phyloP scores from a whole-genome alignment of 2,329 filamentous ascomycete genomes.

The Alternaria triticimaculans region DNA sequence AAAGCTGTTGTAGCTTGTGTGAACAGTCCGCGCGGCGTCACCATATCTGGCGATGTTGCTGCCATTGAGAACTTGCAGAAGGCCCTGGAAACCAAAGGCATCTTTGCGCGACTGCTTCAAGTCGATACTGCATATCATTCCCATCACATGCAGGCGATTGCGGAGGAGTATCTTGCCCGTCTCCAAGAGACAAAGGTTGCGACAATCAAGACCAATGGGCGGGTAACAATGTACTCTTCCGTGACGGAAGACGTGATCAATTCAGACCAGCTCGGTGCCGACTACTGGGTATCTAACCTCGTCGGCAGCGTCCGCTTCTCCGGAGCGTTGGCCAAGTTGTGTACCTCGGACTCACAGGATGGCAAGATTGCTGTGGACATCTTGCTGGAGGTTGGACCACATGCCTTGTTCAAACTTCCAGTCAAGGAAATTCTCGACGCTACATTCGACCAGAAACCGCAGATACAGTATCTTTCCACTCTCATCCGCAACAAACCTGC shows the following conservation, averaged over 20 bases:
- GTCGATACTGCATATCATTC: conserved; percentile 58
- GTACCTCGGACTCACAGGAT: neutral
- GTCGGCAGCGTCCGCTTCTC: conserved; percentile 21
- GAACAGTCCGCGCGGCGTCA: conserved; percentile 54
- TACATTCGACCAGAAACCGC: neutral
- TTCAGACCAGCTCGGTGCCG: conserved; percentile 17
- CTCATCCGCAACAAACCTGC: conserved; percentile 16
- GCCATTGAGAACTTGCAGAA: conserved; percentile 44
- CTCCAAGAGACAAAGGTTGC: conserved; percentile 7
- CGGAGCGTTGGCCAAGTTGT: conserved; percentile 5
- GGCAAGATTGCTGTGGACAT: neutral
- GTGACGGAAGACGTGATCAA: conserved; percentile 16
- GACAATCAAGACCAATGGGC: neutral
- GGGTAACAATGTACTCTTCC: conserved; percentile 19
- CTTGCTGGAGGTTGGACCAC: conserved; percentile 24
- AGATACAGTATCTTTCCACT: conserved; percentile 10
- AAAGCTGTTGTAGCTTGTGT: conserved; percentile 31
- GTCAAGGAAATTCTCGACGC: conserved; percentile 10
- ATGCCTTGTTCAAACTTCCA: conserved; percentile 13
- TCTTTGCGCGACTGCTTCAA: conserved; percentile 49
- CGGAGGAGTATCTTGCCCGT: conserved; percentile 20
- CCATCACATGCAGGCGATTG: conserved; percentile 47
- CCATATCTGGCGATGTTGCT: conserved; percentile 53
- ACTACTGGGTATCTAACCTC: conserved; percentile 38
- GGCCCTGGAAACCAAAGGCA: conserved; percentile 43